Evolutionary conservation across 2,329 filamentous ascomycete species (phyloP), one percentile per base, ranked within the genome.

Genomic region (Fusarium ambrosium): DNA sequence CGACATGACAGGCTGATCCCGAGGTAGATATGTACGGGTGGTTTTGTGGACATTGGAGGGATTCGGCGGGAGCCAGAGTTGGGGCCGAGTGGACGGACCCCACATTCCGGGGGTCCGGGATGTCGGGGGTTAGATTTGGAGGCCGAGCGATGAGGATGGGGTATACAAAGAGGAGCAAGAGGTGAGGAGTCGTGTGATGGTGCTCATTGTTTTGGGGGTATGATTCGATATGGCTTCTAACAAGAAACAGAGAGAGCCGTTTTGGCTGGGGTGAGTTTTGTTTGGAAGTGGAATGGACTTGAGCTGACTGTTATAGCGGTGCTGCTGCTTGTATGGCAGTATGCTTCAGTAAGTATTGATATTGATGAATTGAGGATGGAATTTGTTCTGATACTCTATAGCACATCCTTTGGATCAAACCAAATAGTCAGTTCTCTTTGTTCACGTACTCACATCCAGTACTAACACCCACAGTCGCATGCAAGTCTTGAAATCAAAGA

Each of bases 381-480:
- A 27, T 14, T 16, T 7, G 6, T n/a, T 53, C 51, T 72, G 53
- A 73, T 36, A 16, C n/a, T 1, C 1, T 36, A 3, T 45, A 85
- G 84, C 85, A n/a, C 85, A 86, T 68, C 85, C 84, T 14, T 70
- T 86, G 2, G 85, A 86, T 56, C 84, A 86, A 65, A 85, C 85
- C 0, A 86, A 86, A 80, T 86, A 86, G 84, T 84, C 59, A 72
- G 81, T 68, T 4, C 13, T 3, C 37, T 22, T 16, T 3, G 3
- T 9, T 14, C 20, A 22, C 20, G 5, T 45, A 45, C 20, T 11
- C 0, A 4, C 8, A 1, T 10, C 3, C 10, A 3, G 24, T 2
- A 27, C 59, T 66, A 32, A 66, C 36, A 41, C 8, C 22, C 3
- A 7, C 45, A 86, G 84, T 53, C 84, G 85, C 5, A 86, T 86